Base-by-base conservation (phyloP, 2,329 filamentous ascomycete genomes). In the Westerdykella aurantiaca region DNA sequence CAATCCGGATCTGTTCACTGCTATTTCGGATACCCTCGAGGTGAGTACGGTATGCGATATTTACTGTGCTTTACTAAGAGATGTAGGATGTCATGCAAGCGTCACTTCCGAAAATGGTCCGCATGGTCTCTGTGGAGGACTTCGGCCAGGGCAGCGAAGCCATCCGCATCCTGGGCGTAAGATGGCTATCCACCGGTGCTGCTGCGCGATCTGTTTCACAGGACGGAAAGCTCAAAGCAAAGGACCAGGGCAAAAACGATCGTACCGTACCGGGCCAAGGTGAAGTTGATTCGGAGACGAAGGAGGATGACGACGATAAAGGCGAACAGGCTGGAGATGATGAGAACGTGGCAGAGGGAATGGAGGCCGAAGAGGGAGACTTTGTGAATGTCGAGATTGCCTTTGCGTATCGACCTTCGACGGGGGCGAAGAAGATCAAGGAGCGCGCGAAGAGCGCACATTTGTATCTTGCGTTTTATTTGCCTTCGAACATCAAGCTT, bases 351-450 rank as follows among this genome's bases (percentile, higher is more conserved):
- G 69, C 67, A 9, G 75, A 82, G 53, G 82, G 81, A 1, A 84
- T 87, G 81, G 81, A 86, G 54, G 84, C 82, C 2, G 85, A 88
- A 62, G 83, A 88, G 59, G 85, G 85, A 10, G 84, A 88, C 50
- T 88, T 88, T 55, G 76, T 88, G 61, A 89, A 89, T 56, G 67
- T 89, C 41, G 86, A 90, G 59, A 70, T 88, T 13, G 83, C 83
- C 0, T 83, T 89, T 55, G 81, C 85, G 1, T 90, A 89, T 62
- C 75, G 82, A 31, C 79, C 81, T 9, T 75, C 81, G 23, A 77
- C 79, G 0, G 78, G 76, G 7, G 75, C 76, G 23, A 80, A 78
- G 49, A 79, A 76, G 2, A 71, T 86, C 49, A 74, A 73, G 50
- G 71, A 73, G 39, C 83, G 84, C 49, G 77, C 82, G 13, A 84